Conservation (phyloP, 345 rosid species). For the Luvunga scandens region DNA sequence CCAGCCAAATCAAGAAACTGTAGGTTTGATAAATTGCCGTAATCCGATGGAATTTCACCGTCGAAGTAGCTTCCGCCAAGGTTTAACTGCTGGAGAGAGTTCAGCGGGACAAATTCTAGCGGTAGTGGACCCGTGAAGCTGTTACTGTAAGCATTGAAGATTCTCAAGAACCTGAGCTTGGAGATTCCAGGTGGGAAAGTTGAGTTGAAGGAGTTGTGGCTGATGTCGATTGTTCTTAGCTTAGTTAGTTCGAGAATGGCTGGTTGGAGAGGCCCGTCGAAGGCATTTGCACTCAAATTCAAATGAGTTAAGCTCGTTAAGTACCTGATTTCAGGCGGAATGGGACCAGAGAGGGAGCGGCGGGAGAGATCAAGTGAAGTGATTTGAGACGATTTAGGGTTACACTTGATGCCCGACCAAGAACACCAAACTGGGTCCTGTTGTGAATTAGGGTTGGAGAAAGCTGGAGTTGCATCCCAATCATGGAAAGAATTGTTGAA, state of each 20-base stretch:
- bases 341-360: conserved; percentile 63
- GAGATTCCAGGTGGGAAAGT: conserved; percentile 73
- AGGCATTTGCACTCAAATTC: conserved; percentile 66
- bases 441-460: conserved; percentile 32
- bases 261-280: conserved; percentile 54
- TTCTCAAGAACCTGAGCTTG: conserved; percentile 59
- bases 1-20: conserved; percentile 70
- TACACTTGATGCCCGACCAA: conserved; percentile 82
- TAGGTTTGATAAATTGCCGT: conserved; percentile 54
- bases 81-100: conserved; percentile 72
- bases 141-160: conserved; percentile 79
- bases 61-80: conserved; percentile 94
- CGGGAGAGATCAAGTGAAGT: conserved; percentile 74
- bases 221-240: conserved; percentile 69
- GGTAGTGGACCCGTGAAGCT: conserved; percentile 70
- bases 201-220: conserved; percentile 77
- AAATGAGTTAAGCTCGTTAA: conserved; percentile 59
- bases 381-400: conserved; percentile 46
- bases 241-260: conserved; percentile 55
- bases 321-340: conserved; percentile 61
- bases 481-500: conserved; percentile 50
- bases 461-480: conserved; percentile 46
- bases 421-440: conserved; percentile 62
- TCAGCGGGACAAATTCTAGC: conserved; percentile 44
- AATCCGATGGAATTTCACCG: conserved; percentile 65